Evolutionary conservation across 2,329 filamentous ascomycete genomes (phyloP), one percentile per base, ranked within the genome.

Genomic region (Cordyceps militaris): DNA sequence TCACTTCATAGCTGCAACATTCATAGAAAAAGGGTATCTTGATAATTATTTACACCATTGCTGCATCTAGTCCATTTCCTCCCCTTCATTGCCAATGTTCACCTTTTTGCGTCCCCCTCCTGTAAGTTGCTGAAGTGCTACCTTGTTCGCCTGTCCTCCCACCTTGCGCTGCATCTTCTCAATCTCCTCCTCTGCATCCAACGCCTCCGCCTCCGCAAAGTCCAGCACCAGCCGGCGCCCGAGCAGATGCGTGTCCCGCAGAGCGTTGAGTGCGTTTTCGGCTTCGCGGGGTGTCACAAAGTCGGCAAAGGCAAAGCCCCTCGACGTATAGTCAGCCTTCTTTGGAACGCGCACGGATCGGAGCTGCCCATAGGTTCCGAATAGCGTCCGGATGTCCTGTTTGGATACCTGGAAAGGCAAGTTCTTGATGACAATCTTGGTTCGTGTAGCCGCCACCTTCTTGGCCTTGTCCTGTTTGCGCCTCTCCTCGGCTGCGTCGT

Each of bases 381-480:
- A 92, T 43, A 97, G 79, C 56, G 87, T 79, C 62, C 90, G 84
- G 59, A 99, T 81, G 70, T 99, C 94, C 72, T 95, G 94, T 78
- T 96, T 97, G 56, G 86, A 88, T 50, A 89, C 88, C 76, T 97
- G 91, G 76, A 99, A 99, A 21, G 94, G 93, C 73, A 99, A 76
- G 77, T 99, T 99, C 79, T 97, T 99, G 77, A 99, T 88, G 73
- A 97, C 87, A 68, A 99, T 88, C 80, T 97, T 97, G 49, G 92
- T 97, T 64, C 85, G 83, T 69, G 86, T 84, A 16, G 82, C 82
- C 24, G 89, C 85, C 52, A 83, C 75, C 73, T 93, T 95, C 79
- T 91, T 95, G 52, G 87, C 85, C 63, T 82, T 84, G 68, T 97
- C 91, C 63, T 93, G 87, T 64, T 87, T 87, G 62, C 88, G 85